Evolutionary conservation across 495 filamentous ascomycete genomes (phyloP).

Genomic region (Platismatia glauca): DNA sequence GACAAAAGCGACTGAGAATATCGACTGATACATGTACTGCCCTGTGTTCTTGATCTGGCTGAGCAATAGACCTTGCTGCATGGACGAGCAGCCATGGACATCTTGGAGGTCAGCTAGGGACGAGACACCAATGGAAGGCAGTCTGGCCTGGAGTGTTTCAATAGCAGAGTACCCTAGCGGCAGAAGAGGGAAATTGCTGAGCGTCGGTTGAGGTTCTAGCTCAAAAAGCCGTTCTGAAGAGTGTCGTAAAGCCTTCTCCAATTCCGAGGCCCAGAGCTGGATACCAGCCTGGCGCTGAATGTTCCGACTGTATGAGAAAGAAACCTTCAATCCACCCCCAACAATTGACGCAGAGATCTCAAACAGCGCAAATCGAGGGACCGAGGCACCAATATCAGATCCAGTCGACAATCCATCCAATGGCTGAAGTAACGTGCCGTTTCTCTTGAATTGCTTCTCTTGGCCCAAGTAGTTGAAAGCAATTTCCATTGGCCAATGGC

Average conservation of each 20-base stretch:
- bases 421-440: constrained; percentile 52
- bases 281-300: constrained; percentile 31
- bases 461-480: constrained; percentile 63
- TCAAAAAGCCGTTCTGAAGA: constrained; percentile 9
- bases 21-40: constrained; percentile 26
- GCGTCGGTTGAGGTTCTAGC: constrained; percentile 22
- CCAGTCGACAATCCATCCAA: constrained; percentile 36
- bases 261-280: constrained; percentile 26
- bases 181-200: constrained; percentile 28
- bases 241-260: constrained; percentile 19
- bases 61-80: constrained; percentile 40
- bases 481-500: constrained; percentile 57
- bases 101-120: constrained; percentile 30
- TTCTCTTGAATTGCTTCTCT: constrained; percentile 53
- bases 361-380: constrained; percentile 56
- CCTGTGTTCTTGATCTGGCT: constrained; percentile 33
- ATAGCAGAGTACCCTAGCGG: constrained; percentile 26
- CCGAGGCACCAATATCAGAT: constrained; percentile 47
- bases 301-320: constrained; percentile 26
- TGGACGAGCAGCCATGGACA: constrained; percentile 37
- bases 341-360: constrained; percentile 39
- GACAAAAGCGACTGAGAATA: constrained; percentile 16
- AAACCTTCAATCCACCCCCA: constrained; percentile 23
- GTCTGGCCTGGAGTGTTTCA: constrained; percentile 18
- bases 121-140: constrained; percentile 16